Conservation (phyloP, 768 basidiomycete genomes). For the Boletus rex-veris region DNA sequence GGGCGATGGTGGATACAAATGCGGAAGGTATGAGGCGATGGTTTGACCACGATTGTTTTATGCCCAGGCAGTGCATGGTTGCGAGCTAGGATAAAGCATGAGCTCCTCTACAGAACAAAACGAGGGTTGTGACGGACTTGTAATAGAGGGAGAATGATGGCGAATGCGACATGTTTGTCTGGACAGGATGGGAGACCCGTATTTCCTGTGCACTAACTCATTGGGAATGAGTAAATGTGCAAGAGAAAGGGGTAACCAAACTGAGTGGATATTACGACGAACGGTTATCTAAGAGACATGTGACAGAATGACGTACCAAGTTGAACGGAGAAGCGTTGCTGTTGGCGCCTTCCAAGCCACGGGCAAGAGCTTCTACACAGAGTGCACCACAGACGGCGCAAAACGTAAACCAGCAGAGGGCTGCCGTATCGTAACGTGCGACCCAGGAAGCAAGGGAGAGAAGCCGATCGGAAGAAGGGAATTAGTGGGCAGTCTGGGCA, state of each 20-base stretch:
- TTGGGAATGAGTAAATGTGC: constrained; percentile 67
- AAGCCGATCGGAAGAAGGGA: constrained; percentile 34
- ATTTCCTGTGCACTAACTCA: too few relatives aligned
- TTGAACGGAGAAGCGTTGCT: constrained; percentile 65
- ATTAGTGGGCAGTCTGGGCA: constrained; percentile 50
- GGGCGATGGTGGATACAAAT: constrained; percentile 53
- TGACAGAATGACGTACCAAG: constrained; percentile 46
- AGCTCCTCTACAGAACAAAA: neutral
- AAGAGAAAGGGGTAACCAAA: constrained; percentile 76
- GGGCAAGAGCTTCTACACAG: constrained; percentile 61
- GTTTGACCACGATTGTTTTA: constrained; percentile 58
- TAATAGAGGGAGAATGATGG: constrained; percentile 66
- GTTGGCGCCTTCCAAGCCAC: constrained; percentile 62
- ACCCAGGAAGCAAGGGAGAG: constrained; percentile 44
- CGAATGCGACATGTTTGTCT: constrained; percentile 70
- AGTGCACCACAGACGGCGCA: constrained; percentile 62
- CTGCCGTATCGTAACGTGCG: constrained; percentile 48
- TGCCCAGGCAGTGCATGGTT: constrained; percentile 63
- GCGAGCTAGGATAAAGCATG: constrained; percentile 41
- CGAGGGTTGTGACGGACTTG: constrained; percentile 44
- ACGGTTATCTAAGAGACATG: neutral
- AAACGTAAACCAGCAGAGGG: constrained; percentile 75
- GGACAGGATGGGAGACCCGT: constrained; percentile 63
- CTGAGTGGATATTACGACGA: constrained; percentile 32
- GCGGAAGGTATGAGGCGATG: constrained; percentile 71